These are phyloP conservation scores for Tulasnella sp. DNA, from an alignment of 768 basidiomycete genomes.

Conservation along the genomic window DNA sequence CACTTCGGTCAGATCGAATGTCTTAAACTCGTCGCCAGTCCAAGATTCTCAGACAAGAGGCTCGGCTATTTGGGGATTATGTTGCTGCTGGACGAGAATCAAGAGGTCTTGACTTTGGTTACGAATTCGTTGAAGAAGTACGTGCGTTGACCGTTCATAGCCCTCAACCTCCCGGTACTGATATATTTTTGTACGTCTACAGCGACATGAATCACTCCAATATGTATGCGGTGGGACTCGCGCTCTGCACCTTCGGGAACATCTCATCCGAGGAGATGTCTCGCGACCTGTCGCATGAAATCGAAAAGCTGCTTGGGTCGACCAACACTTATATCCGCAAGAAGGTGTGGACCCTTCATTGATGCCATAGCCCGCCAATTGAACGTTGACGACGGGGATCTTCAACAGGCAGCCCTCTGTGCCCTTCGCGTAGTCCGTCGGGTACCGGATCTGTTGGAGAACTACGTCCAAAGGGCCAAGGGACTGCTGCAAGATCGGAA, in stretches of 20 bases:
- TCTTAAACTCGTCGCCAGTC: conserved; percentile 89
- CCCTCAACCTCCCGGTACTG: not conserved
- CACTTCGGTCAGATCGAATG: conserved; percentile 99
- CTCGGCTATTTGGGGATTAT: conserved; percentile 97
- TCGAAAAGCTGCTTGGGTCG: conserved; percentile 94
- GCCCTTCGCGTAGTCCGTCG: conserved; percentile 91
- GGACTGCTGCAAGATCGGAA: conserved; percentile 91
- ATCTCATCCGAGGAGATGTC: conserved; percentile 99
- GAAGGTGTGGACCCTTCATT: conserved; percentile 58
- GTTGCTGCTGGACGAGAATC: conserved; percentile 94
- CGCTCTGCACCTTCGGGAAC: conserved; percentile 96
- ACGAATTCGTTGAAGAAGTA: conserved; percentile 99
- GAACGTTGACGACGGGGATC: not conserved
- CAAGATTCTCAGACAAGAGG: conserved; percentile 92
- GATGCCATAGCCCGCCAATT: not conserved
- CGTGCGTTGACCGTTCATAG: conserved; percentile 35
- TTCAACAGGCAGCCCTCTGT: conserved; percentile 80
- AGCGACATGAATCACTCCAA: conserved; percentile 99
- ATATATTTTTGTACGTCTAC: conserved; percentile 1
- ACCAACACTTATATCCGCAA: conserved; percentile 99
- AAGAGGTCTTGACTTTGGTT: conserved; percentile 94
- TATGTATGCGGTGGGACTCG: conserved; percentile 97
- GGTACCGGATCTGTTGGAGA: conserved; percentile 92
- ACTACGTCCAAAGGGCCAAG: conserved; percentile 84
- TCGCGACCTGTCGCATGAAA: conserved; percentile 93